These are phyloP conservation scores for Pichia insulana DNA, from an alignment of 805 yeast species.

Conservation along the genomic window DNA sequence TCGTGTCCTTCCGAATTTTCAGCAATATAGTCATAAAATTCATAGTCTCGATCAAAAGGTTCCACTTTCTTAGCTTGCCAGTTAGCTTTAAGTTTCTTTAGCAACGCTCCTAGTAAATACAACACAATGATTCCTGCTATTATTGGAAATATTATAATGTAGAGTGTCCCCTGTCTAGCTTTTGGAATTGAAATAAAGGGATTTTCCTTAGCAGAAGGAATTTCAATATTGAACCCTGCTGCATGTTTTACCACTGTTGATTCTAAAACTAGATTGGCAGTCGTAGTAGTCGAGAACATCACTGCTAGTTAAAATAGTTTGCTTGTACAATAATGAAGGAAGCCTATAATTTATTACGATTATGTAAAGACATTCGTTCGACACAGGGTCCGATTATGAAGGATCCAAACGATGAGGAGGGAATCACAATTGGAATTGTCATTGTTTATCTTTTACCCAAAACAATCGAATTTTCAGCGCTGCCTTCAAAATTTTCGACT, in stretches of 20 bases:
- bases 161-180: constrained; percentile 22
- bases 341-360: no score
- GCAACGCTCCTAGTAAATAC: constrained; percentile 17
- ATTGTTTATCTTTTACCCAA: background rate
- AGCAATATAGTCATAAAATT: constrained; percentile 3
- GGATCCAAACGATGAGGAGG: no score
- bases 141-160: constrained; percentile 21
- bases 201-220: constrained; percentile 12
- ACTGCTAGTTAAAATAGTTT: background rate
- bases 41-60: constrained; percentile 12
- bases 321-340: no score
- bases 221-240: background rate
- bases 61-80: constrained; percentile 16
- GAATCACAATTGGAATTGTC: background rate
- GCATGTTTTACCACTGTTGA: constrained; percentile 3
- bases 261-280: background rate
- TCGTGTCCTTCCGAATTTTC: background rate
- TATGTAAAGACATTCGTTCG: no score
- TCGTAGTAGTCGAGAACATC: background rate
- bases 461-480: background rate
- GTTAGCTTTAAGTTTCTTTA: constrained; percentile 18
- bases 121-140: constrained; percentile 18
- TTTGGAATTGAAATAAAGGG: constrained; percentile 19
- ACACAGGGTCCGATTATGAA: no score
- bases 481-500: no score